Conservation (phyloP, 148 eudicot genomes). For the Diospyros kaki region DNA sequence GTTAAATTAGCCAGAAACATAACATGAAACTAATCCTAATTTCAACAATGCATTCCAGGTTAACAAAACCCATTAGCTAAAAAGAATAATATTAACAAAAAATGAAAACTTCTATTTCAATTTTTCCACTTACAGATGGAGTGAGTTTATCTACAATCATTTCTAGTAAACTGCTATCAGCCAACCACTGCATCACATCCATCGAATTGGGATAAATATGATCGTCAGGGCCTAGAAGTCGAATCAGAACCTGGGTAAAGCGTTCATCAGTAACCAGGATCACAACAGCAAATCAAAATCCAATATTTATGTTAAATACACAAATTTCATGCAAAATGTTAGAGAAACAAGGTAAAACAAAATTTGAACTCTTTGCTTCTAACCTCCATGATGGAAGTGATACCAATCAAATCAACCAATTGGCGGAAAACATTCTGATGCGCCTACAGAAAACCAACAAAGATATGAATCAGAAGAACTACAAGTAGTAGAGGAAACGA, state of each 20-base stretch:
- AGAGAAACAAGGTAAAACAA: neutral
- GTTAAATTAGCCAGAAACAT: neutral
- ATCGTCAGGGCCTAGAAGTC: conserved; percentile 97
- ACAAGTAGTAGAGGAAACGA: neutral
- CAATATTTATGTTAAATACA: neutral
- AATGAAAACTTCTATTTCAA: neutral
- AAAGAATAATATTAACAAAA: neutral
- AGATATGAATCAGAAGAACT: neutral
- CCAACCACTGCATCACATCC: conserved; percentile 94
- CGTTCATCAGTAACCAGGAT: conserved; percentile 4
- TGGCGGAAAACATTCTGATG: conserved; percentile 82
- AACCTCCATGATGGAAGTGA: conserved; percentile 99
- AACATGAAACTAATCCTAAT: neutral
- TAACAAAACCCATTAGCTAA: neutral
- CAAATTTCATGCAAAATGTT: neutral
- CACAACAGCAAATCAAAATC: conserved; percentile 5
- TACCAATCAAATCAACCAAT: conserved; percentile 92
- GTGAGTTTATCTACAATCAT: conserved; percentile 95
- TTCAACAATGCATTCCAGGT: neutral
- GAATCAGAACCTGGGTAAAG: conserved; percentile 73
- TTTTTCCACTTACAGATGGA: conserved; percentile 54
- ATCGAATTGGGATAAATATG: conserved; percentile 81
- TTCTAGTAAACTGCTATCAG: conserved; percentile 88
- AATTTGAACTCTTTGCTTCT: conserved; percentile 13
- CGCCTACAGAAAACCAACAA: conserved; percentile 43